Evolutionary conservation across 2,329 filamentous ascomycete genomes (phyloP).

Genomic region (Aspergillus sp.): DNA sequence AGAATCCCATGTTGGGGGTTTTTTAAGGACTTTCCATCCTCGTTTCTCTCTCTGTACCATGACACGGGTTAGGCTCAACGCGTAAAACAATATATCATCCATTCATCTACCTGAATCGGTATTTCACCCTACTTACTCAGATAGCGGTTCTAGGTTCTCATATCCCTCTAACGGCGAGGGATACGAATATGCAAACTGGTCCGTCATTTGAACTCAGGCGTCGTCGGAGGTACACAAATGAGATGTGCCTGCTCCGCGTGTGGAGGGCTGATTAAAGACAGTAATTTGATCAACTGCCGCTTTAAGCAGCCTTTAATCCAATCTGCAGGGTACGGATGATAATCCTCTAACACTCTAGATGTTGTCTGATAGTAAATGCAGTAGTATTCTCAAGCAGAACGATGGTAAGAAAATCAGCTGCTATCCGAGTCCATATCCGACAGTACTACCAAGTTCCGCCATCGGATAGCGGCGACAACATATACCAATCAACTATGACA

Average conservation of each 20-base stretch:
- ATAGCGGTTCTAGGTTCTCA: conserved; percentile 50
- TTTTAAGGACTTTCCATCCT: conserved; percentile 75
- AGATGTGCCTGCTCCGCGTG: neutral
- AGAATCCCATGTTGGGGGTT: conserved; percentile 64
- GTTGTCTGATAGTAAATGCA: neutral
- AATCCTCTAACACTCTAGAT: neutral
- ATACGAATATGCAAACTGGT: conserved; percentile 56
- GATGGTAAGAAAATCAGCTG: neutral
- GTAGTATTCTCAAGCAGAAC: neutral
- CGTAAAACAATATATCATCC: neutral
- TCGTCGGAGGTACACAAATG: neutral
- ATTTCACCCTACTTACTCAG: conserved; percentile 38
- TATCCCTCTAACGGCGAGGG: conserved; percentile 58
- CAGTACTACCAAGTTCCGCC: neutral
- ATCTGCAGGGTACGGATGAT: too few relatives aligned
- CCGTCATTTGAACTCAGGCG: conserved; percentile 44
- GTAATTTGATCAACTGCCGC: neutral
- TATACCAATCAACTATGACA: neutral
- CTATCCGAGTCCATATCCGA: neutral
- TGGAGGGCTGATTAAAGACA: neutral
- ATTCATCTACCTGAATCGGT: neutral
- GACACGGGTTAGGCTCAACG: neutral
- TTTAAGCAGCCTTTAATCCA: neutral
- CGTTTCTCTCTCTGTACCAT: conserved; percentile 55
- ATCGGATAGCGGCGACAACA: neutral